phyloP scores from a whole-genome alignment of 1,284 basidiomycete genomes.

The Moesziomyces sp. region DNA sequence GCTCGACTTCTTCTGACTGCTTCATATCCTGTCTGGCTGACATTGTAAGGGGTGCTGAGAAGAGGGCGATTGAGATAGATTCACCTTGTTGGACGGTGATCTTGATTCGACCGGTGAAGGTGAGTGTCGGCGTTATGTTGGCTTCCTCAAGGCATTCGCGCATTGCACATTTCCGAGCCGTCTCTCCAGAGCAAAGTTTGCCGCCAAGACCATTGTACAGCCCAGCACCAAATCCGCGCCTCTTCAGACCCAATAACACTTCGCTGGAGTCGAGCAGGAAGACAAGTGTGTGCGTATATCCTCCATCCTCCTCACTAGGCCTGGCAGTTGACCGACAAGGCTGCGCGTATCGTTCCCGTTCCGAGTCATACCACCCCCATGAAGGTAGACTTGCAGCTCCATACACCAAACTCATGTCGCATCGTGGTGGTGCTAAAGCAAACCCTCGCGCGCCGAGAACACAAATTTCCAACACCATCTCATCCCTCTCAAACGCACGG shows the following conservation, averaged over 20 bases:
- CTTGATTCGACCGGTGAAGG: slow-evolving; percentile 1
- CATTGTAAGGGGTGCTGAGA: neutral
- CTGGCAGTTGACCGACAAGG: neutral
- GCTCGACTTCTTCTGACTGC: slow-evolving; percentile 3
- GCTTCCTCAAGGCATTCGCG: slow-evolving; percentile 25
- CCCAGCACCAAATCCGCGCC: slow-evolving; percentile 17
- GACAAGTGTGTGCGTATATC: slow-evolving; percentile 28
- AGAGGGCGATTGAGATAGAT: slow-evolving; percentile 13
- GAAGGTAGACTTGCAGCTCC: neutral
- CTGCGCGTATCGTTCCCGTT: neutral
- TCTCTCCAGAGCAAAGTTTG: slow-evolving; percentile 10
- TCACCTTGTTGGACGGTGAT: slow-evolving; percentile 20
- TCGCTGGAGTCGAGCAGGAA: neutral
- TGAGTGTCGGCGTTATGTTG: neutral
- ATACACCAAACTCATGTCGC: too few relatives aligned
- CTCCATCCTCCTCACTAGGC: neutral
- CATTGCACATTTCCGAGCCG: slow-evolving; percentile 5
- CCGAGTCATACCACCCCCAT: neutral
- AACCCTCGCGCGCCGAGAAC: too few relatives aligned
- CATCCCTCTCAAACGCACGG: too few relatives aligned
- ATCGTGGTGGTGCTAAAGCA: too few relatives aligned
- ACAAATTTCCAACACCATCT: too few relatives aligned
- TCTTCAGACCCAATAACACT: slow-evolving; percentile 14
- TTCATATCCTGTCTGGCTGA: neutral
- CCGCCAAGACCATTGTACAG: slow-evolving; percentile 28